phyloP scores from a whole-genome alignment of 108 stramenopile species.

The Nitzschia putrida region DNA sequence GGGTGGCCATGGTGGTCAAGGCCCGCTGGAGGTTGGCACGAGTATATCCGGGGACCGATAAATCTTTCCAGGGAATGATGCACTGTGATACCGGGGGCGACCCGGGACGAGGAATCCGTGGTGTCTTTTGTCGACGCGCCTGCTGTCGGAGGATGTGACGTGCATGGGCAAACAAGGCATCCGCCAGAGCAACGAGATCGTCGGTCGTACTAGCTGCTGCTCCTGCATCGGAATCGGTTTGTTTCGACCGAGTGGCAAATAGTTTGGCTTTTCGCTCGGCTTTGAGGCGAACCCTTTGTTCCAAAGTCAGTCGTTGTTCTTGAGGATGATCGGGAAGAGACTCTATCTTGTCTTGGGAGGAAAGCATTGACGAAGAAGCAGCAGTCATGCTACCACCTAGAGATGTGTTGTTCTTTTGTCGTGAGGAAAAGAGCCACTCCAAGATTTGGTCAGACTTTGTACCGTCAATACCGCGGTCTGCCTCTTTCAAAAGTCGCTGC shows the following conservation, averaged over 20 bases:
- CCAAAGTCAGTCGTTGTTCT: conserved; percentile 8
- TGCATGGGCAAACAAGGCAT: conserved; percentile 25
- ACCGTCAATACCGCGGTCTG: neutral
- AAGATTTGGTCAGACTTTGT: conserved; percentile 5
- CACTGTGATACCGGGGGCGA: neutral
- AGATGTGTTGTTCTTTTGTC: too few species aligned
- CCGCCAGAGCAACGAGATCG: conserved; percentile 21
- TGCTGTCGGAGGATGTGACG: conserved; percentile 19
- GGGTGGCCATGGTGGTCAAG: too few species aligned
- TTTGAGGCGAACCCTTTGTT: conserved; percentile 28
- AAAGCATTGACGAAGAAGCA: too few species aligned
- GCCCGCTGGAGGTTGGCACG: too few species aligned
- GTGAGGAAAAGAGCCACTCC: neutral
- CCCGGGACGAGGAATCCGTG: neutral
- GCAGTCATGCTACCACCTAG: too few species aligned
- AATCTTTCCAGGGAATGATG: neutral
- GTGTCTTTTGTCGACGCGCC: neutral
- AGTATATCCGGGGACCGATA: neutral
- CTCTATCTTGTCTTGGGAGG: too few species aligned
- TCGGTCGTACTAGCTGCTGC: neutral
- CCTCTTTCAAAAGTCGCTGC: neutral
- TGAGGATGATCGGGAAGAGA: too few species aligned
- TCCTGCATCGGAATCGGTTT: too few species aligned
- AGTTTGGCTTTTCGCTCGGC: conserved; percentile 10
- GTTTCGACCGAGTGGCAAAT: too few species aligned